A percentile compares a stretch with the other conserved stretches of the same genome.
Conservation (phyloP, 2,329 filamentous ascomycete genomes). For the Calonectria pseudoturangicola region DNA sequence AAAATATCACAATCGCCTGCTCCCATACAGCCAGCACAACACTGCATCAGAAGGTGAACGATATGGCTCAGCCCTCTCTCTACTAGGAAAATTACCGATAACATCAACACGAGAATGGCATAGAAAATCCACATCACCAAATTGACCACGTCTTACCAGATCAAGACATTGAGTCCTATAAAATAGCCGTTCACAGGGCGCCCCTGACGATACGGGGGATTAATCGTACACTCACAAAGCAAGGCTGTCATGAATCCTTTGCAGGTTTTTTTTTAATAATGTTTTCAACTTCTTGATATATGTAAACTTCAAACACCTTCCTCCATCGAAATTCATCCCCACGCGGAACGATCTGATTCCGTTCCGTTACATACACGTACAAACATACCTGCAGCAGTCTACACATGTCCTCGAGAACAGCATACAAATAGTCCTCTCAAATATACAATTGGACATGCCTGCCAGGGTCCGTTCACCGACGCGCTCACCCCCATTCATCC, state of each 20-base stretch:
- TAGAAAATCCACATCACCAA: too few relatives aligned
- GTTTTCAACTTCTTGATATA: conserved; percentile 50
- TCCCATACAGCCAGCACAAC: not conserved
- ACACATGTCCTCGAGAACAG: conserved; percentile 48
- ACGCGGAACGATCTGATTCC: conserved; percentile 30
- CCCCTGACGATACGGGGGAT: too few relatives aligned
- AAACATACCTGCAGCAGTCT: conserved; percentile 32
- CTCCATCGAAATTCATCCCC: conserved; percentile 32
- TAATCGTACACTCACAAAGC: not conserved
- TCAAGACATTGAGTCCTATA: too few relatives aligned
- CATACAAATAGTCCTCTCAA: conserved; percentile 47
- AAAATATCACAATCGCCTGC: not conserved
- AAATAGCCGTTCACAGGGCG: too few relatives aligned
- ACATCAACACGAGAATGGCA: not conserved
- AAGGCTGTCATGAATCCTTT: conserved; percentile 39
- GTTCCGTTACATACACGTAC: conserved; percentile 34
- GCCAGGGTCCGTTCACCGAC: conserved; percentile 29
- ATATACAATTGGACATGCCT: conserved; percentile 55
- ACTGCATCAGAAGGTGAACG: not conserved
- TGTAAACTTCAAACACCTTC: conserved; percentile 45
- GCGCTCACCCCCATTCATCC: conserved; percentile 8
- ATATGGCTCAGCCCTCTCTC: not conserved
- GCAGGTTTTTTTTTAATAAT: conserved; percentile 44
- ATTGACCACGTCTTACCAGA: too few relatives aligned
- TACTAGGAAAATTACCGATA: not conserved